Conservation (phyloP, 164 flowering plant species). For the Vitis riparia region DNA sequence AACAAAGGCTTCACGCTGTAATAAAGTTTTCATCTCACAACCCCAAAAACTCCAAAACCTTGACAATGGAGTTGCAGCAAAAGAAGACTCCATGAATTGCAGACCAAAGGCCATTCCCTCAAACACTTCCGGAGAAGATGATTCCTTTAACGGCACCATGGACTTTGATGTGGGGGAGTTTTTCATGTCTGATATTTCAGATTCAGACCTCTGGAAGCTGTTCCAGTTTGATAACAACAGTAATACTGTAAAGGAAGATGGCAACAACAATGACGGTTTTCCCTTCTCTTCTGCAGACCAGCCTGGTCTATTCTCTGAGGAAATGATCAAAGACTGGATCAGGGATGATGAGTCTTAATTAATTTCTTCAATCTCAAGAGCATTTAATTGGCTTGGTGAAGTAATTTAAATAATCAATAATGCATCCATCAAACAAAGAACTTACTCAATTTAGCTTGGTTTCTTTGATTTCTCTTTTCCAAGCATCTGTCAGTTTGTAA, state of each 20-base stretch:
- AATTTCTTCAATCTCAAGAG: too few relatives aligned
- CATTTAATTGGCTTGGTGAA: too few relatives aligned
- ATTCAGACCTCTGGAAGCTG: background rate
- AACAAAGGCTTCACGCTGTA: too few relatives aligned
- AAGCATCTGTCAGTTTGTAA: too few relatives aligned
- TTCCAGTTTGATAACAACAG: constrained; percentile 1
- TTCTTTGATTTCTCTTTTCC: too few relatives aligned
- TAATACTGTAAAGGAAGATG: too few relatives aligned
- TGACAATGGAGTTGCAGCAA: background rate
- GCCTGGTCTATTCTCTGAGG: background rate
- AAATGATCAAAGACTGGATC: background rate
- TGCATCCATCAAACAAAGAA: too few relatives aligned
- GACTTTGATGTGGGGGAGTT: background rate
- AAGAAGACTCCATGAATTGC: background rate
- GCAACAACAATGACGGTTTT: too few relatives aligned
- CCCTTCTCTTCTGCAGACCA: background rate
- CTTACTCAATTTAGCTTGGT: too few relatives aligned
- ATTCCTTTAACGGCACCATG: background rate
- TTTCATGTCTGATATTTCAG: background rate
- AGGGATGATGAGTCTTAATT: background rate
- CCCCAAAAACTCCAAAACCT: too few relatives aligned
- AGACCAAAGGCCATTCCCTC: background rate
- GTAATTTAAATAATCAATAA: too few relatives aligned
- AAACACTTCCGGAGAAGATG: background rate
- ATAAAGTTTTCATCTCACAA: too few relatives aligned